A percentile compares a stretch with the other conserved stretches of the same genome.
These are phyloP conservation scores for Gnomoniopsis smithogilvyi DNA, from an alignment of 2,329 filamentous ascomycete genomes.

Conservation along the genomic window DNA sequence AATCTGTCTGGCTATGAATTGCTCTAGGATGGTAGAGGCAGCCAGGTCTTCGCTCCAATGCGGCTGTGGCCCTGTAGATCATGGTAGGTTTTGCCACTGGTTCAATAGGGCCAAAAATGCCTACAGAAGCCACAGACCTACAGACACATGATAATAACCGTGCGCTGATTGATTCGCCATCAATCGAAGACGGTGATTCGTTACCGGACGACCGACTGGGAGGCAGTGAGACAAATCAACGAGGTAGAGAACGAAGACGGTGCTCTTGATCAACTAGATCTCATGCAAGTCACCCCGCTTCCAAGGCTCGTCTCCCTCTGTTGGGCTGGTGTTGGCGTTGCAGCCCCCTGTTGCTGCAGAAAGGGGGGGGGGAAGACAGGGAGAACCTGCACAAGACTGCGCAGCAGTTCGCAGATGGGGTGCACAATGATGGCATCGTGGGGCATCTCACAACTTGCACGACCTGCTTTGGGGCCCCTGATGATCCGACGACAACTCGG, in stretches of 20 bases:
- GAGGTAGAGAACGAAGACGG: no score
- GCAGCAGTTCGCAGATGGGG: background rate
- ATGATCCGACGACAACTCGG: background rate
- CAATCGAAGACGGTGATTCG: no score
- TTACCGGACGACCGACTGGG: no score
- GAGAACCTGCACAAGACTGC: background rate
- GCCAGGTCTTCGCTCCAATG: background rate
- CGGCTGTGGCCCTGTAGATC: background rate
- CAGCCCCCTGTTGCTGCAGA: background rate
- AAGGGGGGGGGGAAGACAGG: no score
- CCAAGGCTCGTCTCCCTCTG: background rate
- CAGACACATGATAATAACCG: no score
- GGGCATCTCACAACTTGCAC: no score
- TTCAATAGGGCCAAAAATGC: background rate
- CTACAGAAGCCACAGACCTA: background rate
- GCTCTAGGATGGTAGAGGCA: background rate
- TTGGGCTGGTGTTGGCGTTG: background rate
- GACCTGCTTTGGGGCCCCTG: background rate
- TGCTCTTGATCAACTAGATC: background rate
- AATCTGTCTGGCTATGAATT: background rate
- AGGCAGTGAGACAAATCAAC: no score
- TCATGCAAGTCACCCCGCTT: no score
- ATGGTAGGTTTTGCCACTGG: constrained; percentile 1
- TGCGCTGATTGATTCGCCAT: no score
- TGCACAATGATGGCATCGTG: background rate